Evolutionary conservation across 2,329 filamentous ascomycete genomes (phyloP), one percentile per base, ranked within the genome.

Genomic region (Epichloe scottii): DNA sequence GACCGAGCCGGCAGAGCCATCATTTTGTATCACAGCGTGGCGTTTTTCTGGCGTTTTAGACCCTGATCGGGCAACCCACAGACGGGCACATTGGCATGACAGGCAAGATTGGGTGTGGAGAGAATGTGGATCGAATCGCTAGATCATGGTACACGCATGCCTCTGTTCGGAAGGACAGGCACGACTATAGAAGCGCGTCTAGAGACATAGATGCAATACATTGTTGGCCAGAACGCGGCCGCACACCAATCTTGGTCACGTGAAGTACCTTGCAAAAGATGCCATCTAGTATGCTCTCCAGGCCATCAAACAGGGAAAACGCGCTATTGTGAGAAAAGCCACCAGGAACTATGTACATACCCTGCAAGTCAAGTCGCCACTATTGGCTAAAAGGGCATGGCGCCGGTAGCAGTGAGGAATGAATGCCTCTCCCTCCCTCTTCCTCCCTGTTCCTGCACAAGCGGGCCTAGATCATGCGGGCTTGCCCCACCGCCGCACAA

Each of bases 1-100:
- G 30, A 21, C 17, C 8, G 41, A 49, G 15, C 15, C 43, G 15
- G 39, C 17, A 21, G 48, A 34, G 35, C 14, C 11, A n/a, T 34
- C 37, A 43, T 51, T 39, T 39, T 42, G 43, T 46, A 49, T 53
- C 45, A 49, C 30, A 51, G 48, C 49, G 49, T 37, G 52, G 52
- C 41, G 52, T 53, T 49, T 51, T 35, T 35, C 19, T 17, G 41
- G 23, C 42, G 49, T 51, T 48, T 38, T 23, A 15, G 12, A 38
- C 40, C 35, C 19, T 21, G 12, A 26, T 5, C 19, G 42, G 51
- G 30, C 23, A 48, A 48, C 41, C 39, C 43, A 49, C 17, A 34
- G 7, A n/a, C 30, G 47, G 48, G 33, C 17, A 46, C 19, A 49
- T 33, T 17, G 51, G 19, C 42, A 42, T 46, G 8, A 42, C 14